These are phyloP conservation scores for Atkinsonella hypoxylon DNA, from an alignment of 2,329 filamentous ascomycete species.

Conservation along the genomic window DNA sequence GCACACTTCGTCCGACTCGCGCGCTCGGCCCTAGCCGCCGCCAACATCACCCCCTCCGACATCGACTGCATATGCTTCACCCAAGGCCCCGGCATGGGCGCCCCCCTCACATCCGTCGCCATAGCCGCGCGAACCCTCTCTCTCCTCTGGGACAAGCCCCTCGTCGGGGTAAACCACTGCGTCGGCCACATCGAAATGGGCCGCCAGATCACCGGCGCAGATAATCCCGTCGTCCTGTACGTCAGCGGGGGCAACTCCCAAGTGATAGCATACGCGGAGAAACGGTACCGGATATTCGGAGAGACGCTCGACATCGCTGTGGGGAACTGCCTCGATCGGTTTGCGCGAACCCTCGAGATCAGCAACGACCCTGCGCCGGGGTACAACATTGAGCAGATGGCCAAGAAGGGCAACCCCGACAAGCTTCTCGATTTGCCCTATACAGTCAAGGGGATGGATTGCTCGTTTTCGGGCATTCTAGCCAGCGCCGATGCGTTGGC, in stretches of 20 bases:
- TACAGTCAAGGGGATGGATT: conserved; percentile 97
- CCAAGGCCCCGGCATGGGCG: conserved; percentile 91
- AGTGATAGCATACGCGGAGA: conserved; percentile 91
- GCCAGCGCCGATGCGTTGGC: conserved; percentile 73
- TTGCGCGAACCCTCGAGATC: conserved; percentile 82
- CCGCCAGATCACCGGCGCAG: conserved; percentile 76
- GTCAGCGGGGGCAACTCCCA: conserved; percentile 95
- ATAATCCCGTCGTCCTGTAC: conserved; percentile 90
- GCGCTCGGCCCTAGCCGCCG: conserved; percentile 63
- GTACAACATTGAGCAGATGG: conserved; percentile 95
- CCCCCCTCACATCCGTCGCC: conserved; percentile 76
- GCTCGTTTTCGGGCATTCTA: conserved; percentile 86
- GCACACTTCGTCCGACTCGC: conserved; percentile 73
- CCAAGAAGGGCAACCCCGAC: conserved; percentile 48
- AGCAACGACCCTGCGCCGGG: conserved; percentile 93
- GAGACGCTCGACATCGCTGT: conserved; percentile 97
- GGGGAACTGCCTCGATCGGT: conserved; percentile 92
- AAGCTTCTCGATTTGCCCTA: conserved; percentile 82
- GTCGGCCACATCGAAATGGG: conserved; percentile 99
- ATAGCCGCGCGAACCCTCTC: conserved; percentile 71
- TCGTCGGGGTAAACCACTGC: conserved; percentile 95
- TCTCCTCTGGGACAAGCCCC: conserved; percentile 74
- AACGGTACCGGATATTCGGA: conserved; percentile 93
- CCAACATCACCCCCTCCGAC: conserved; percentile 47
- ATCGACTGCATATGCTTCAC: conserved; percentile 94